Evolutionary conservation across 1,284 basidiomycete genomes (phyloP), one percentile per base, ranked within the genome.

Genomic region (Fistulina hepatica): DNA sequence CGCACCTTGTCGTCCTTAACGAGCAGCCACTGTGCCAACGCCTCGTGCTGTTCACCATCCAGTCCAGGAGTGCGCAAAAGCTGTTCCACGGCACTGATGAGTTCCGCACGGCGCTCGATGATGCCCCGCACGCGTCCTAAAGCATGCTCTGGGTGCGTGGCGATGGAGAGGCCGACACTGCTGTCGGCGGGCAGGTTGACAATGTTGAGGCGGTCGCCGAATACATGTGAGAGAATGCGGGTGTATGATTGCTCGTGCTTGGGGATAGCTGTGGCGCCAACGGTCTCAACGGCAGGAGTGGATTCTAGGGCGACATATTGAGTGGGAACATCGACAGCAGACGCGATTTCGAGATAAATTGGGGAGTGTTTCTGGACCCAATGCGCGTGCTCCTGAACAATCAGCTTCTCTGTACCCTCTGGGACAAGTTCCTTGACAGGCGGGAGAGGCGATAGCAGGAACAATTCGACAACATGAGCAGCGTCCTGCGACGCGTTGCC

Each of bases 221-320:
- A 97, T 24, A 94, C 63, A 47, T 88, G 81, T 20, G 73, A 61
- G 36, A 98, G 78, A 37, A 97, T 83, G 54, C 83, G 82, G 46
- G 83, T 90, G 67, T 98, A 98, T 5, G 91, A 82, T 10, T 75
- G 65, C 62, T 98, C 94, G 57, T 97, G 89, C 54, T 81, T 80
- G 21, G 92, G 91, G 25, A 89, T 62, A 44, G 77, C 11, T 79
- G 78, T 7, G 65, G 44, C 15, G 47, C 39, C 10, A 52, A 39
- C 11, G 53, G n/a, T n/a, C n/a, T n/a, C n/a, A n/a, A n/a, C n/a
- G n/a, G n/a, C n/a, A n/a, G n/a, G n/a, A n/a, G n/a, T n/a, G n/a
- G n/a, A n/a, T n/a, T n/a, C n/a, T n/a, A n/a, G n/a, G n/a, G n/a
- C n/a, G n/a, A n/a, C n/a, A n/a, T n/a, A 52, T 8, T 67, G 69